Evolutionary conservation across 2,329 filamentous ascomycete genomes (phyloP).

Genomic region (Thelonectria discophora): DNA sequence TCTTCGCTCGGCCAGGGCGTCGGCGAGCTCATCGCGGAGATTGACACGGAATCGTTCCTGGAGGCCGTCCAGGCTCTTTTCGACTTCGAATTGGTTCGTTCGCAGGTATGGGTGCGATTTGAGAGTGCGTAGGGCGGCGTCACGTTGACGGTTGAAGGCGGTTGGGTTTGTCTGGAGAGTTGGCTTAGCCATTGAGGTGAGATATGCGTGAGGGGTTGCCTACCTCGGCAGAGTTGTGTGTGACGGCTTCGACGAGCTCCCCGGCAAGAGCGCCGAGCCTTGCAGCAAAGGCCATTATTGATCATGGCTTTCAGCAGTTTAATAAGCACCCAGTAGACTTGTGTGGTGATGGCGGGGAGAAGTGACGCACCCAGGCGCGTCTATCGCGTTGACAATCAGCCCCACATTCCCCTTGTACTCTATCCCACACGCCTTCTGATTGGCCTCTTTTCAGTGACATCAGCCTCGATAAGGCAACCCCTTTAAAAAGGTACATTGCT

Average conservation of each 20-base stretch:
- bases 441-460: conserved; percentile 33
- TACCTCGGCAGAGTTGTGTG: conserved; percentile 63
- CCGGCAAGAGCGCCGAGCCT: conserved; percentile 71
- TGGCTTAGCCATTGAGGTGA: conserved; percentile 11
- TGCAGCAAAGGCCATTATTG: conserved; percentile 74
- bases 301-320: conserved; percentile 23
- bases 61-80: conserved; percentile 71
- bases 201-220: conserved; percentile 34
- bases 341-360: conserved; percentile 25
- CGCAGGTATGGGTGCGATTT: conserved; percentile 67
- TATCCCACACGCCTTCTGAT: conserved; percentile 26
- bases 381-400: conserved; percentile 34
- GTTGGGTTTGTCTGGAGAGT: conserved; percentile 39
- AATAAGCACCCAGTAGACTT: too few species aligned
- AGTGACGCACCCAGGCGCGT: conserved; percentile 24
- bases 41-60: conserved; percentile 88
- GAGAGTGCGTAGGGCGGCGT: conserved; percentile 60
- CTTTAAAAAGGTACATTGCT: conserved; percentile 33
- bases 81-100: conserved; percentile 80
- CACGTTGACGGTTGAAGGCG: conserved; percentile 56
- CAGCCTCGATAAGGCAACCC: conserved; percentile 36
- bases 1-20: conserved; percentile 70
- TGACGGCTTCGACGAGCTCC: conserved; percentile 73
- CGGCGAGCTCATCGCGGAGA: conserved; percentile 80
- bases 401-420: conserved; percentile 19